Base-by-base conservation (phyloP, 306 rosid species). In the Vachellia collinsii region DNA sequence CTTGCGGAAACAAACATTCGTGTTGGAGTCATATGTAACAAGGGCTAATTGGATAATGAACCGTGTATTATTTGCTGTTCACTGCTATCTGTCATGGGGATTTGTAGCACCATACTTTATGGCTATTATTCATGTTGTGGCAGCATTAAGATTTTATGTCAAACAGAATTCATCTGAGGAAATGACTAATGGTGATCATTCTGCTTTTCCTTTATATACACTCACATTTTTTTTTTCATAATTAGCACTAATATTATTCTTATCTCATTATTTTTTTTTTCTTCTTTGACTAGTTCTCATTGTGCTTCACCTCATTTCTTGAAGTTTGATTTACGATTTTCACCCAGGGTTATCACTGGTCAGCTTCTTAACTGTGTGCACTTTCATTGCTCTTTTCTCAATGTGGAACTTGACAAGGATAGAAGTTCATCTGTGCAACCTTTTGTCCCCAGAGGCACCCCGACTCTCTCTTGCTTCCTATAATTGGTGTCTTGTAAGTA, bases 321-420 rank as follows among this genome's bases (percentile, higher is more conserved):
- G 70, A 58, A 20, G 44, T 78, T 63, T 76, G 59, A 51, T 69
- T 16, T 20, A 43, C 16, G 58, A 42, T 41, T 37, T 61, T 81
- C 85, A 6, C 65, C 58, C 88, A 96, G 99, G 99, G 79, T 80
- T 96, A 86, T 71, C 56, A 58, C 81, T 90, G 89, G 97, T 83
- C 66, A 56, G 81, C 79, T 56, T 84, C 64, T 90, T 89, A 23
- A 90, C 85, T 29, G 37, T 22, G 38, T 92, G 99, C 90, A 93
- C 99, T 80, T 9, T 88, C 22, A 59, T 90, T 11, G 91, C 90
- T 78, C 98, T 96, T 72, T 77, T 93, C 50, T 96, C 99, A 58
- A 96, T 93, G 98, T 90, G 99, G 98, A 96, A 93, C 88, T 86
- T 96, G 91, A 96, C 99, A 66, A 87, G 97, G 89, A 79, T 96